Base-by-base conservation (phyloP, 768 basidiomycete species). In the Glaciozyma martinii region DNA sequence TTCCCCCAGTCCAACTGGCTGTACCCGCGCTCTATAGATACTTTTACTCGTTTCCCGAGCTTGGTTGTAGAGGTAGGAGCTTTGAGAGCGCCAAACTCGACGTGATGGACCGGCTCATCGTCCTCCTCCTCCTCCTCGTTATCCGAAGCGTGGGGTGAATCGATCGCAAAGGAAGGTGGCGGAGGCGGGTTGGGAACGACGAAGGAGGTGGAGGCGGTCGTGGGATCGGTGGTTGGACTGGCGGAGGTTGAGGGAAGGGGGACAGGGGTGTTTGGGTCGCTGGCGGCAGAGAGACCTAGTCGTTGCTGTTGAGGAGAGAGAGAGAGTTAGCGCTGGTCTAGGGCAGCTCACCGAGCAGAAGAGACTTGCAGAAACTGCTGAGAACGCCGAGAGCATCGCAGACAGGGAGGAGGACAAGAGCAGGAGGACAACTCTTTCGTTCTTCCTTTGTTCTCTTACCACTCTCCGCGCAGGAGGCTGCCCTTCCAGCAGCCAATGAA, bases 1-100 rank as follows among this genome's bases (percentile, higher is more conserved):
- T 81, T 84, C 2, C 90, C 92, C 94, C 94, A 99, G 77, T 99
- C 95, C 33, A 99, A 76, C 15, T 91, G 85, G 66, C 89, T 88
- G 76, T 87, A 87, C 9, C 95, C 95, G 2, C 94, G 93, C 16
- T 88, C 85, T 6, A 99, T 82, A 7, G 85, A 89, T 1, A 95
- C 91, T 78, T 93, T 97, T 37, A 80, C 82, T 27, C 84, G 79
- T 59, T 74, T 76, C 57, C 72, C 74, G 25, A 72, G 71, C 56
- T 74, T 71, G 71, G 80, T 85, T 21, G 88, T 87, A 13, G 81
- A 80, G n/a, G 82, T 79, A 1, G 86, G 86, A 12, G 82, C 79
- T 4, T 81, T 60, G 27, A 69, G 61, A 23, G 62, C 50, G 21
- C 44, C 21, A 23, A 25, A 15, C 9, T 56, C 53, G 49, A 58